Conservation (phyloP, 2,329 filamentous ascomycete genomes). For the Fusarium goolgardi region DNA sequence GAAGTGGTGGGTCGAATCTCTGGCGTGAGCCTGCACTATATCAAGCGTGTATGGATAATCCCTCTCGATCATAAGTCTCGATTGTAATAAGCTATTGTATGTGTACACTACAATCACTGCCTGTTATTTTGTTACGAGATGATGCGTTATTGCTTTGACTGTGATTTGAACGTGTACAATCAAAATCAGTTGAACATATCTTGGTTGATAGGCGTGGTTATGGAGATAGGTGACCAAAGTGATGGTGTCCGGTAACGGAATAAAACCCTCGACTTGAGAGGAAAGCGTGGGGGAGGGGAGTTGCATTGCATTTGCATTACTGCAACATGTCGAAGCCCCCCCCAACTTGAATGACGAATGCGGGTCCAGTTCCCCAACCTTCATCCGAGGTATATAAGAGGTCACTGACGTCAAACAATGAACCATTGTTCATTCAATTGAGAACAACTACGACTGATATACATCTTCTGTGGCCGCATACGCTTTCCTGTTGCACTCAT, state of each 20-base stretch:
- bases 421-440: neutral
- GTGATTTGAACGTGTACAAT: neutral
- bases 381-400: conserved; percentile 15
- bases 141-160: neutral
- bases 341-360: conserved; percentile 44
- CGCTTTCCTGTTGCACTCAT: neutral
- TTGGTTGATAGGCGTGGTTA: neutral
- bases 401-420: conserved; percentile 17
- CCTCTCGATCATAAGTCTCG: conserved; percentile 43
- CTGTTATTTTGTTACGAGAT: conserved; percentile 1
- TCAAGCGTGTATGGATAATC: conserved; percentile 40
- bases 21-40: conserved; percentile 31
- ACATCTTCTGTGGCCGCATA: neutral
- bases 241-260: conserved; percentile 24
- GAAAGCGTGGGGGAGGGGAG: conserved; percentile 28
- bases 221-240: neutral
- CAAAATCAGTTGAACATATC: too few species aligned
- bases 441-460: neutral
- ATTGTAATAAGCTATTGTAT: conserved; percentile 47
- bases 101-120: conserved; percentile 6
- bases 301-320: neutral
- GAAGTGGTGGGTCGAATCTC: conserved; percentile 20
- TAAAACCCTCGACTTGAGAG: neutral
- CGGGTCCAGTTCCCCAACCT: conserved; percentile 30
- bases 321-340: conserved; percentile 30